These are phyloP conservation scores for Ustilago trichophora DNA, from an alignment of 1,284 basidiomycete genomes.

Conservation along the genomic window DNA sequence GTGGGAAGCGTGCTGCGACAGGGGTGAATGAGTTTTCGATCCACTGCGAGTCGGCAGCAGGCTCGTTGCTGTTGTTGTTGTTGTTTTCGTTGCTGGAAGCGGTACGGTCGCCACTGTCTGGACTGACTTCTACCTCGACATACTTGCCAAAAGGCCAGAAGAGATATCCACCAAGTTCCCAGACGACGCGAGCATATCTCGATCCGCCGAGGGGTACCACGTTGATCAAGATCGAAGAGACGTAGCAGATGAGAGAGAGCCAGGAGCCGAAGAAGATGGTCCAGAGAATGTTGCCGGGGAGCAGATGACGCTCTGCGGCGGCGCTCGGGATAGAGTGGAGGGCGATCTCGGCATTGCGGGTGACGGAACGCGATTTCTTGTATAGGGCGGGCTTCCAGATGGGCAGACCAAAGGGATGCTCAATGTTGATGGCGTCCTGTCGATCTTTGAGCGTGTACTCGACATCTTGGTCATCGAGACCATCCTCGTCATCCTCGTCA, in stretches of 20 bases:
- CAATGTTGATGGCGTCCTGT: slow-evolving; percentile 95
- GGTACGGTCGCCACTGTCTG: slow-evolving; percentile 52
- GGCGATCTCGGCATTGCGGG: slow-evolving; percentile 92
- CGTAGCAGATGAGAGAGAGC: slow-evolving; percentile 79
- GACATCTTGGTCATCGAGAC: slow-evolving; percentile 72
- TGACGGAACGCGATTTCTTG: slow-evolving; percentile 96
- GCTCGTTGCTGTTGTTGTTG: slow-evolving; percentile 8
- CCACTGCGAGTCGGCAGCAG: slow-evolving; percentile 62
- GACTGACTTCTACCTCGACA: slow-evolving; percentile 78
- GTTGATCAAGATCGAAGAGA: slow-evolving; percentile 76
- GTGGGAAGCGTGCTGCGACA: slow-evolving; percentile 56
- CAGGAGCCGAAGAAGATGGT: slow-evolving; percentile 79
- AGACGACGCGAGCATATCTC: slow-evolving; percentile 85
- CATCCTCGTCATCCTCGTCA: slow-evolving; percentile 32
- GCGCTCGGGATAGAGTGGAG: slow-evolving; percentile 91
- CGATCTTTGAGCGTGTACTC: slow-evolving; percentile 91
- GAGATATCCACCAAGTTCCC: slow-evolving; percentile 93
- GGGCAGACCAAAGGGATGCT: slow-evolving; percentile 97
- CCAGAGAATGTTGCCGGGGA: slow-evolving; percentile 95
- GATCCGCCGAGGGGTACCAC: slow-evolving; percentile 79
- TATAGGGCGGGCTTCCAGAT: slow-evolving; percentile 99
- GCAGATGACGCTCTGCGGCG: slow-evolving; percentile 85
- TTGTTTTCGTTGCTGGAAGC: slow-evolving; percentile 18
- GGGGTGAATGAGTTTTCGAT: slow-evolving; percentile 66
- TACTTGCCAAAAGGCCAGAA: slow-evolving; percentile 99